Evolutionary conservation across 345 rosid genomes (phyloP).

Genomic region (Salix viminalis): DNA sequence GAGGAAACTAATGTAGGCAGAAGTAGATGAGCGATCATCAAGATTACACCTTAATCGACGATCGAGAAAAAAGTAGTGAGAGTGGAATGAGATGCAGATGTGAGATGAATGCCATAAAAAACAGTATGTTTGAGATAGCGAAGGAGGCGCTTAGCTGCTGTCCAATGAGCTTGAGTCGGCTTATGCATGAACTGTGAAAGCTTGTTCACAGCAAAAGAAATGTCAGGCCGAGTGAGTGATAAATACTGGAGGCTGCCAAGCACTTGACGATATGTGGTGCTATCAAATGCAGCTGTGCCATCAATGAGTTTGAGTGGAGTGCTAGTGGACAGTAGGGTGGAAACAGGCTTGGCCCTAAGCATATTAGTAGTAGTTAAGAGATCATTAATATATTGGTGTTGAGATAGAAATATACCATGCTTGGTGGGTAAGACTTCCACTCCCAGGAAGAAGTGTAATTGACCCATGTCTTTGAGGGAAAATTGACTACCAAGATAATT

Average conservation of each 20-base stretch:
- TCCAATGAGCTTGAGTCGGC: neutral
- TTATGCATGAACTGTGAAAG: neutral
- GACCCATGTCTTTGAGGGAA: too few relatives aligned
- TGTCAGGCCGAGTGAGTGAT: neutral
- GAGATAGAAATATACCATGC: neutral
- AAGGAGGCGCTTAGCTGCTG: neutral
- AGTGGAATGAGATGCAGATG: too few relatives aligned
- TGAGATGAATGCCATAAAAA: neutral
- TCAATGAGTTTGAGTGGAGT: neutral
- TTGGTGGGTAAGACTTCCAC: too few relatives aligned
- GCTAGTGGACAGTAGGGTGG: neutral
- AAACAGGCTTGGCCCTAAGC: neutral
- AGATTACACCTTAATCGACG: neutral
- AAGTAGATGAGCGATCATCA: neutral
- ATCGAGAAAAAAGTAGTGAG: neutral
- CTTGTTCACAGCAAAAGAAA: too few relatives aligned
- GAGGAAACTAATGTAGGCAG: neutral
- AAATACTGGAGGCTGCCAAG: neutral
- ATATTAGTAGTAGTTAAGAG: neutral
- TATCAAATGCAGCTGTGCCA: neutral
- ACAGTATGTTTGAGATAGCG: too few relatives aligned
- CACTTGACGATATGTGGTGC: neutral
- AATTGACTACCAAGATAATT: too few relatives aligned
- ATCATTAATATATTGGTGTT: neutral
- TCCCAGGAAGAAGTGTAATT: too few relatives aligned